These are phyloP conservation scores for Stenocarpella maydis DNA, from an alignment of 2,329 filamentous ascomycete species.

Conservation along the genomic window DNA sequence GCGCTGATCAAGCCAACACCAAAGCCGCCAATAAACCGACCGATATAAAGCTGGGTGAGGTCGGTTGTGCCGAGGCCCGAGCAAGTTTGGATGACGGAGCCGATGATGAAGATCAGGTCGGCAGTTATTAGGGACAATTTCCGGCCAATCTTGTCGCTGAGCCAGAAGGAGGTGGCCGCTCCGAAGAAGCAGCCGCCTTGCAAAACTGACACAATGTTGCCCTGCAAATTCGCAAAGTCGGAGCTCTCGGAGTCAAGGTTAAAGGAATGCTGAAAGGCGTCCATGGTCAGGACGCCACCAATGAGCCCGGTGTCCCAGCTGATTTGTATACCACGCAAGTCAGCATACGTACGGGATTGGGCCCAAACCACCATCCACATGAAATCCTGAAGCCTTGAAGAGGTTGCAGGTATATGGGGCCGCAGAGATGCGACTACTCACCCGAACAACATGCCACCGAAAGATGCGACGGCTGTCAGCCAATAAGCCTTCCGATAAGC, in stretches of 20 bases:
- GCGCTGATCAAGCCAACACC: slow-evolving; percentile 35
- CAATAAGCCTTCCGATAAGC: slow-evolving; percentile 28
- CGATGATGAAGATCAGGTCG: slow-evolving; percentile 28
- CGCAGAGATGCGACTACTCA: not conserved
- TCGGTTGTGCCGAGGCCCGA: slow-evolving; percentile 29
- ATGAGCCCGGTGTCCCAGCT: slow-evolving; percentile 35
- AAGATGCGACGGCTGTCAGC: slow-evolving; percentile 33
- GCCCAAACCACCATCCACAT: not conserved
- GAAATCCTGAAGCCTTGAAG: not conserved
- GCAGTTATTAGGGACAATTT: slow-evolving; percentile 31
- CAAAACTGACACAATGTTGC: slow-evolving; percentile 50
- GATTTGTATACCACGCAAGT: not conserved
- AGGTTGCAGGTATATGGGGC: no score
- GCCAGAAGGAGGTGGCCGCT: slow-evolving; percentile 45
- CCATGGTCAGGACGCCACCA: slow-evolving; percentile 35
- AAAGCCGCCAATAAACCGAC: slow-evolving; percentile 34
- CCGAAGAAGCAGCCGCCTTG: slow-evolving; percentile 36
- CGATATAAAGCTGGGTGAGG: slow-evolving; percentile 33
- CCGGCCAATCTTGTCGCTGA: slow-evolving; percentile 60
- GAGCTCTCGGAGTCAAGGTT: slow-evolving; percentile 31
- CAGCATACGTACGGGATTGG: not conserved
- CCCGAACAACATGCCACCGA: slow-evolving; percentile 35
- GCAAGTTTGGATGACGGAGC: slow-evolving; percentile 30
- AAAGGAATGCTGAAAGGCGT: slow-evolving; percentile 34
- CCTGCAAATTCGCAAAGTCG: slow-evolving; percentile 29